Base-by-base conservation (phyloP, 1,284 basidiomycete genomes). In the Heterobasidion parviporum region DNA sequence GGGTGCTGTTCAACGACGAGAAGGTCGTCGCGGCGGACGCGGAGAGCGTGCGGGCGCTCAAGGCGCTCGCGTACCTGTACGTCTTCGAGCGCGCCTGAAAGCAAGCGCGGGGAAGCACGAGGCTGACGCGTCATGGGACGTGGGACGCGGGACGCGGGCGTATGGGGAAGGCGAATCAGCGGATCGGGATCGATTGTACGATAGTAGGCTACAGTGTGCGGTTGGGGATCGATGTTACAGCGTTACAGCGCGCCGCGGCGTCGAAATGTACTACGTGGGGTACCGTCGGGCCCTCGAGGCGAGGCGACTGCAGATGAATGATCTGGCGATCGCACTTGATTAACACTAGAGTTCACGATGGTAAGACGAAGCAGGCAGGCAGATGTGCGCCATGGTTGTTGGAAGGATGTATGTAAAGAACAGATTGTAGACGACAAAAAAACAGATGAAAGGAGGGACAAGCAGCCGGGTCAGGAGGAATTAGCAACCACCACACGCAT, bases 1-100 rank as follows among this genome's bases (percentile, higher is more conserved):
- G 94, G 92, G 85, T 94, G 56, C 70, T 97, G 62, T 95, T 93
- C 73, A 97, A 98, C 64, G 94, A 98, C 69, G 94, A 98, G 74
- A 98, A 97, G 74, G 94, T 97, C 6, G 92, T 94, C 5, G 83
- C 80, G 64, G 92, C 92, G 3, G 89, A 93, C 63, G 77, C 73
- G 61, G 82, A 89, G 70, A 89, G 87, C 65, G 85, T 90, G 38
- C 73, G 66, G 10, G 79, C 82, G 56, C 72, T 96, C 74, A 87
- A 89, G 72, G 78, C 79, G 67, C 68, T 92, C 62, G 94, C 92
- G 45, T 95, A 97, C 75, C 70, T 97, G 72, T 96, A 94, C 68
- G 74, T 96, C 14, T 96, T 92, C 66, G 89, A 94, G 74, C 77
- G 79, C 67, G 70, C 73, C 34, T 50, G 49, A 50, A 12, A 18